Base-by-base conservation (phyloP, 306 rosid species). In the Begonia fuchsioides region DNA sequence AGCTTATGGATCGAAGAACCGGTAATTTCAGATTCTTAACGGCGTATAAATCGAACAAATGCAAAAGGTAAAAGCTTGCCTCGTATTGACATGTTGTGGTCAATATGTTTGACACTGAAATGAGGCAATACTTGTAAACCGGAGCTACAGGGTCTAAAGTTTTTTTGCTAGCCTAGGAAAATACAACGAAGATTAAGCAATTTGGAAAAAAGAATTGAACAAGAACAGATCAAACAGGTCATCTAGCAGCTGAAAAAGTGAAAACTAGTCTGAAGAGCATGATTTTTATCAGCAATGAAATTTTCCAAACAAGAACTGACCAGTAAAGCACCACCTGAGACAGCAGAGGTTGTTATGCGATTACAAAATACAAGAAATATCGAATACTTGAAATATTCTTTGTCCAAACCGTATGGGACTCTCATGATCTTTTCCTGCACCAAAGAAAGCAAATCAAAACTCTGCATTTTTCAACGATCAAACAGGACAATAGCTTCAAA, bases 371-470 rank as follows among this genome's bases (percentile, higher is more conserved):
- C 97, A 43, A 90, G 92, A 71, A 90, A 84, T 49, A 90, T 57
- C 1, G 97, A 90, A 65, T 70, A 67, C 66, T 63, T 85, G 65
- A 84, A 84, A 57, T 57, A 85, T 60, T 80, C 90, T 55, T 78
- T 75, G 55, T 83, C 69, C 17, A 49, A 65, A 16, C 95, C 97
- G 54, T 90, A 90, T 4, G 97, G 95, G 16, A 81, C 68, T 74
- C 94, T 84, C 94, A 90, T 90, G 78, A 90, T 84, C 79, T 90
- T 90, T 67, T 90, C 97, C 97, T 90, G 87, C 55, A 75, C 45
- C 9, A 64, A 64, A 61, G 48, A 11, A 50, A 20, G 39, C 14
- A 11, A n/a, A 10, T 41, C 45, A 41, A 41, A 26, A 41, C 45
- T 11, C 45, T n/a, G 12, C n/a, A 41, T 41, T 41, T 41, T 11